Conservation (phyloP, 2,329 filamentous ascomycete species). For the Colletotrichum liriopes region DNA sequence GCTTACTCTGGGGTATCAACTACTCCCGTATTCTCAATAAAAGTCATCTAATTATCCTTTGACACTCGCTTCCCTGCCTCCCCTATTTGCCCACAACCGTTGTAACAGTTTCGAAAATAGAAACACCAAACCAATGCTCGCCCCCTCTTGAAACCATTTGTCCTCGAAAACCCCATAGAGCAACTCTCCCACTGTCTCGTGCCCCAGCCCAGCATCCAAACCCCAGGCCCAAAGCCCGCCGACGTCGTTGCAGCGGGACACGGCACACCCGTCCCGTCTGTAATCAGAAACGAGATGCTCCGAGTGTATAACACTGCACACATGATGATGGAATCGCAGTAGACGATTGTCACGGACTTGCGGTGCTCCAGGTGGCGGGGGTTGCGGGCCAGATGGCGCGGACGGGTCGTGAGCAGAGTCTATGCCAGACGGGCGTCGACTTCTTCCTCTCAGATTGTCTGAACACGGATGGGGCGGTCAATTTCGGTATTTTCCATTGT, state of each 20-base stretch:
- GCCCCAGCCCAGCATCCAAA: background rate
- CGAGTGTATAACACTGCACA: background rate
- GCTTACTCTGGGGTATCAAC: background rate
- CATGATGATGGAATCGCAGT: background rate
- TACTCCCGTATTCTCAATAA: background rate
- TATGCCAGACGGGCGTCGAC: background rate
- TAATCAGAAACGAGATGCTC: background rate
- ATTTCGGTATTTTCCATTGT: no score
- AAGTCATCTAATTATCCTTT: background rate
- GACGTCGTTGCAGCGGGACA: background rate
- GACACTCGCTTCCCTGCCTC: no score
- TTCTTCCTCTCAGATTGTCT: accelerated
- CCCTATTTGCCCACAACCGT: background rate
- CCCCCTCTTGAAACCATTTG: background rate
- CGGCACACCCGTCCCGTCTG: background rate
- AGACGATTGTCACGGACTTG: background rate
- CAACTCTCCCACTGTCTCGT: background rate
- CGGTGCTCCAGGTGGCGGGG: background rate
- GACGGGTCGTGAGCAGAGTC: background rate
- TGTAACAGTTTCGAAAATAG: background rate
- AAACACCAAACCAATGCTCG: background rate
- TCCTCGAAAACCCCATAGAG: background rate
- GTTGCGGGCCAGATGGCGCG: background rate
- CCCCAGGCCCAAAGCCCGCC: background rate
- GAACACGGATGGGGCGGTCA: accelerated